phyloP scores from a whole-genome alignment of 768 basidiomycete genomes.

The Lepiota venenata region DNA sequence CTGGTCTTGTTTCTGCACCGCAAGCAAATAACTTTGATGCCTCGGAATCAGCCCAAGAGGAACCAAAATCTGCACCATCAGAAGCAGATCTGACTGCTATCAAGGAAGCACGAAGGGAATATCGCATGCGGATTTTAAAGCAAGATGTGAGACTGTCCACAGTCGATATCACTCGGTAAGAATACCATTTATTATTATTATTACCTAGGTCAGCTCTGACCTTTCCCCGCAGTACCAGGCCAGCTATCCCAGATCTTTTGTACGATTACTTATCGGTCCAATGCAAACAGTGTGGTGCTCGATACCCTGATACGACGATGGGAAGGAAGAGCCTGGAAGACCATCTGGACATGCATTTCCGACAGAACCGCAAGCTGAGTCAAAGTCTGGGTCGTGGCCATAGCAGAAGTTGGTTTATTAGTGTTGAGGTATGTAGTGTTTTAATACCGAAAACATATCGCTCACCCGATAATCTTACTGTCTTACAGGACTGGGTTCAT shows the following conservation, averaged over 20 bases:
- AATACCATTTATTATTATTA: conserved; percentile 7
- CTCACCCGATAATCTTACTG: conserved; percentile 13
- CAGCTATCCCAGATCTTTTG: conserved; percentile 60
- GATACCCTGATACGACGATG: conserved; percentile 68
- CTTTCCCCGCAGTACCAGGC: conserved; percentile 43
- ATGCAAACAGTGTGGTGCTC: conserved; percentile 92
- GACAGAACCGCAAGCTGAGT: conserved; percentile 82
- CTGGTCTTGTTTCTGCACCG: conserved; percentile 64
- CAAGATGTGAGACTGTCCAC: conserved; percentile 61
- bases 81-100: conserved; percentile 8
- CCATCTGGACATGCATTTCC: conserved; percentile 96
- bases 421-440: conserved; percentile 62
- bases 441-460: neutral
- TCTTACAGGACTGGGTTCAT: conserved; percentile 83
- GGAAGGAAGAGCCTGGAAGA: conserved; percentile 80
- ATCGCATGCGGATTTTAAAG: conserved; percentile 57
- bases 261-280: conserved; percentile 75
- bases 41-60: neutral
- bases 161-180: conserved; percentile 71
- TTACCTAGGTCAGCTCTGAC: conserved; percentile 6
- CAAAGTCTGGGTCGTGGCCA: conserved; percentile 81
- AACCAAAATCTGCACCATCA: neutral
- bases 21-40: neutral
- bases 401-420: conserved; percentile 86
- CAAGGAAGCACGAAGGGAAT: conserved; percentile 50